phyloP scores from a whole-genome alignment of 495 filamentous ascomycete genomes.

The Talaromyces ruber region DNA sequence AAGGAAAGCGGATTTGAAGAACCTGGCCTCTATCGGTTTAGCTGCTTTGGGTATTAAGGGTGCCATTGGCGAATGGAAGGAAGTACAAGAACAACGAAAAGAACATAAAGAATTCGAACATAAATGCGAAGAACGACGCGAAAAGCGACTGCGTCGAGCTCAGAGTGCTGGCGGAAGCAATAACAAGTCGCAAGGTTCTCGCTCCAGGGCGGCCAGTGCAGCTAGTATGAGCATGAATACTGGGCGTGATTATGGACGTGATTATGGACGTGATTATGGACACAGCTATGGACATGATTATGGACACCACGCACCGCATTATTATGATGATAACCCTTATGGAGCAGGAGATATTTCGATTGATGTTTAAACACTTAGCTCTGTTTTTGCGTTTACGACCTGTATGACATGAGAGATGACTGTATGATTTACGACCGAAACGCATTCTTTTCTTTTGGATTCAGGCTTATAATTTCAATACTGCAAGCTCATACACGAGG shows the following conservation, averaged over 20 bases:
- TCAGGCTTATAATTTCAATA: neutral
- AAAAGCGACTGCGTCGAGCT: slow-evolving; percentile 15
- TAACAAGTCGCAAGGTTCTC: neutral
- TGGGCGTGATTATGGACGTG: slow-evolving; percentile 13
- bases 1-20: slow-evolving; percentile 64
- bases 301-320: slow-evolving; percentile 10
- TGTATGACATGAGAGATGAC: neutral
- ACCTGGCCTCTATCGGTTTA: slow-evolving; percentile 72
- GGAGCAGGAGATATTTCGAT: neutral
- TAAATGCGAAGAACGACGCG: slow-evolving; percentile 33
- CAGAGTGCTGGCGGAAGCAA: neutral
- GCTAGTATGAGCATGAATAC: slow-evolving; percentile 5
- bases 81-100: slow-evolving; percentile 52
- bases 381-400: neutral
- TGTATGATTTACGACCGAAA: neutral
- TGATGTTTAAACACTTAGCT: neutral
- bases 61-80: slow-evolving; percentile 67
- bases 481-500: neutral
- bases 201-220: neutral
- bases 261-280: slow-evolving; percentile 8
- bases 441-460: neutral
- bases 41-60: slow-evolving; percentile 82
- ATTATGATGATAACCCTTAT: slow-evolving; percentile 17
- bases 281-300: slow-evolving; percentile 9
- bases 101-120: slow-evolving; percentile 43